Conservation (phyloP, 345 rosid genomes). For the Camelina neglecta region DNA sequence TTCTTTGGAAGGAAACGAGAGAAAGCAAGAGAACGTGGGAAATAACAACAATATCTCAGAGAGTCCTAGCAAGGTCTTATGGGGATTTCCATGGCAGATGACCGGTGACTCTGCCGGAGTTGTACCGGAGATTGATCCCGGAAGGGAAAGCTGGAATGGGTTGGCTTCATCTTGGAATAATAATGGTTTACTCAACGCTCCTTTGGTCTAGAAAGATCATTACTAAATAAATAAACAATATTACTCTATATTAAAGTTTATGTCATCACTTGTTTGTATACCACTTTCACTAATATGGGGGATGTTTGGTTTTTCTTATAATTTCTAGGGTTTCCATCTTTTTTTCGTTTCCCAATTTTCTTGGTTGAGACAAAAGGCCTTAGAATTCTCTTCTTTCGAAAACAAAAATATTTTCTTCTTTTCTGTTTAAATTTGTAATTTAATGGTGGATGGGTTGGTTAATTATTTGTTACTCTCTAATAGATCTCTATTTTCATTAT, state of each 20-base stretch:
- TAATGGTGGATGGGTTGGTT: conserved; percentile 41
- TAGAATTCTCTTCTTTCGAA: conserved; percentile 17
- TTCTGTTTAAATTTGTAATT: conserved; percentile 44
- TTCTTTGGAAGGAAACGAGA: conserved; percentile 46
- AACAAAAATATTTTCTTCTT: conserved; percentile 26
- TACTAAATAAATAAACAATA: conserved; percentile 1
- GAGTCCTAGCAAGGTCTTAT: conserved; percentile 51
- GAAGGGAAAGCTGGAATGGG: conserved; percentile 60
- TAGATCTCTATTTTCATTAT: neutral
- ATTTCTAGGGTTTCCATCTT: conserved; percentile 35
- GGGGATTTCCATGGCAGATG: conserved; percentile 84
- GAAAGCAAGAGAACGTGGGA: conserved; percentile 59
- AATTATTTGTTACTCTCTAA: conserved; percentile 11
- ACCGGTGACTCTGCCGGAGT: conserved; percentile 53
- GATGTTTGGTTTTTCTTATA: conserved; percentile 27
- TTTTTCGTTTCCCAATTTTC: conserved; percentile 37
- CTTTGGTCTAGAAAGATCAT: conserved; percentile 52
- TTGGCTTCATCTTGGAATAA: conserved; percentile 58
- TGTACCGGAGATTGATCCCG: conserved; percentile 51
- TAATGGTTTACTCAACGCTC: conserved; percentile 56
- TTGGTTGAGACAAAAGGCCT: conserved; percentile 24
- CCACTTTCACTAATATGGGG: conserved; percentile 38
- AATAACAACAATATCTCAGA: conserved; percentile 44
- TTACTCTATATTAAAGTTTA: conserved; percentile 32
- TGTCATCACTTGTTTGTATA: conserved; percentile 37